Percentiles rank a stretch among this genome's conserved stretches.
Conservation (phyloP, 2,329 filamentous ascomycete species). For the Botrytis sinoallii region DNA sequence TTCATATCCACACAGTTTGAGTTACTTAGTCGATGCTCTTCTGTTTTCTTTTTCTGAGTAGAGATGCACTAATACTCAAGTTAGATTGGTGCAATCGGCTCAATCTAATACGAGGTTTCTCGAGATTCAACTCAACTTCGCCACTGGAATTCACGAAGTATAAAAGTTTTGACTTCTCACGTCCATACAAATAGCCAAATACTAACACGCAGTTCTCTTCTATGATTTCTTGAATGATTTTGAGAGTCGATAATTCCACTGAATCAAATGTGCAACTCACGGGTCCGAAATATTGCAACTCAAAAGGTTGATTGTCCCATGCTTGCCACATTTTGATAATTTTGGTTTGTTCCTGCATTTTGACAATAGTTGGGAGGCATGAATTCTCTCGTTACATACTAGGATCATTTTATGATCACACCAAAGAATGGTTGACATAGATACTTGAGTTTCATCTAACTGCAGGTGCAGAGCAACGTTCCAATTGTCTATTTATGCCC, state of each 20-base stretch:
- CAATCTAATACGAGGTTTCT: background rate
- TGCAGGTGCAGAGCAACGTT: slow-evolving; percentile 20
- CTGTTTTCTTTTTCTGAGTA: no score
- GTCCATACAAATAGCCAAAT: background rate
- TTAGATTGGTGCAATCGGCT: background rate
- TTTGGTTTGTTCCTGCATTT: background rate
- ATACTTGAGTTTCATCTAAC: background rate
- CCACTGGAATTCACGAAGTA: background rate
- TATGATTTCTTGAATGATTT: background rate
- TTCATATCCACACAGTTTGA: background rate
- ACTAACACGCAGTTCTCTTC: no score
- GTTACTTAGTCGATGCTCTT: background rate
- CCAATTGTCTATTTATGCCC: background rate
- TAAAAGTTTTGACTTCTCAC: background rate
- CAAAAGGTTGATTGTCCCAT: background rate
- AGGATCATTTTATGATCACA: background rate
- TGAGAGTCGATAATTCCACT: background rate
- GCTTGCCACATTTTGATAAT: background rate
- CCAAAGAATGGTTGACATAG: background rate
- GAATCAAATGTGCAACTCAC: background rate
- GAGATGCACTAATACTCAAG: background rate
- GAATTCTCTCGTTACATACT: background rate
- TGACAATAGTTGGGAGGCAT: background rate
- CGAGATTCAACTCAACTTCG: background rate
- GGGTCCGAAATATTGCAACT: background rate